These are phyloP conservation scores for Colletotrichum lindemuthianum DNA, from an alignment of 2,329 filamentous ascomycete species.

Conservation along the genomic window DNA sequence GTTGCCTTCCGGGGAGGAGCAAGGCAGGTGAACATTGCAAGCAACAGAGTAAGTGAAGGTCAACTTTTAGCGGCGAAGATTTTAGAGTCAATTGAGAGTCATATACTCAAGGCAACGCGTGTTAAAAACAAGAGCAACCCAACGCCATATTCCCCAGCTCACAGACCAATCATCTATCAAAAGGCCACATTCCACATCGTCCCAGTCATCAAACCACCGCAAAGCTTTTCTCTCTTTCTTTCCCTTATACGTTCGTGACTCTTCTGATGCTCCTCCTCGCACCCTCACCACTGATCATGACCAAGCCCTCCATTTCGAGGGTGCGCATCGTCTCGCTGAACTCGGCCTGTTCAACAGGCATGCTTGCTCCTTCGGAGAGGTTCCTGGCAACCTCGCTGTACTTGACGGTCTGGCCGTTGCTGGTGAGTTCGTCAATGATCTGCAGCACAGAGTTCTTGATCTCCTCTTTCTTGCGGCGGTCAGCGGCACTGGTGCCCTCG, in stretches of 20 bases:
- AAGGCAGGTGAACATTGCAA: too few species aligned
- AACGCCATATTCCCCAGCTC: too few species aligned
- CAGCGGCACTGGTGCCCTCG: constrained; percentile 91
- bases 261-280: constrained; percentile 83
- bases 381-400: constrained; percentile 81
- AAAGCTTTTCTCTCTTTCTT: background rate
- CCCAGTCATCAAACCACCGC: constrained; percentile 17
- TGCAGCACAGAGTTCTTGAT: constrained; percentile 81
- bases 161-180: constrained; percentile 37
- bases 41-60: too few species aligned
- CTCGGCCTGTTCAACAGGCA: constrained; percentile 79
- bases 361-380: constrained; percentile 75
- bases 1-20: too few species aligned
- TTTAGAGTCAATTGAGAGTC: too few species aligned
- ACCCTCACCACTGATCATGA: constrained; percentile 87
- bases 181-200: constrained; percentile 29
- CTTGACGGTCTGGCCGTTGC: constrained; percentile 73
- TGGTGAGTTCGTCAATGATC: constrained; percentile 83
- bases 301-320: constrained; percentile 84
- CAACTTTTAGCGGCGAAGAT: too few species aligned
- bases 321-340: constrained; percentile 83
- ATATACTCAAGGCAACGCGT: too few species aligned
- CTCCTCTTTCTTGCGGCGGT: constrained; percentile 83
- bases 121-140: too few species aligned
- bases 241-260: constrained; percentile 63